Percentiles rank a stretch among this genome's conserved stretches.
phyloP scores from a whole-genome alignment of 352 stramenopile species.

The Phytophthora foliorum region DNA sequence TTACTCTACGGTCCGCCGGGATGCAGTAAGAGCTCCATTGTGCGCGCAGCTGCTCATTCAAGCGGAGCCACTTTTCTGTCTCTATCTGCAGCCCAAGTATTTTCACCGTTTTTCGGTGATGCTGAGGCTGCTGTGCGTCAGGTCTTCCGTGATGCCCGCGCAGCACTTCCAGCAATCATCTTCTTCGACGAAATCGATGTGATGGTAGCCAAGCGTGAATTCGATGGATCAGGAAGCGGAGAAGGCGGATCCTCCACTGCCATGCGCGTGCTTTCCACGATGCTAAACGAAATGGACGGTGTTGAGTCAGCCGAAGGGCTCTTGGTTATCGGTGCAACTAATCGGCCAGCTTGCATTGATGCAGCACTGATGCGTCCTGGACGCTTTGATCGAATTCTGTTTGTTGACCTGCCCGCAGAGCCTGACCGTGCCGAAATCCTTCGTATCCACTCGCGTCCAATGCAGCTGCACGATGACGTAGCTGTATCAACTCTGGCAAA shows the following conservation, averaged over 20 bases:
- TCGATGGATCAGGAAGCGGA: constrained; percentile 49
- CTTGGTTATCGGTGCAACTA: constrained; percentile 98
- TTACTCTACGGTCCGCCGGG: constrained; percentile 92
- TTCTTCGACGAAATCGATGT: constrained; percentile 94
- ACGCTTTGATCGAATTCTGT: constrained; percentile 96
- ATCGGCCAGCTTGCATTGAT: constrained; percentile 98
- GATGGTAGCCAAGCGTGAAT: constrained; percentile 85
- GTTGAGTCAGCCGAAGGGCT: constrained; percentile 95
- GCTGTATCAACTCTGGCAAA: constrained; percentile 63
- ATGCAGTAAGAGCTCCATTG: constrained; percentile 93
- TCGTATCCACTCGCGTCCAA: constrained; percentile 73
- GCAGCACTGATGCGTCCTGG: constrained; percentile 97
- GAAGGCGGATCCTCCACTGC: constrained; percentile 69
- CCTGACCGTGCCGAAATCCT: constrained; percentile 75
- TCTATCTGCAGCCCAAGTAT: constrained; percentile 88
- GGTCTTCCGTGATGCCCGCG: constrained; percentile 81
- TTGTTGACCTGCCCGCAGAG: constrained; percentile 92
- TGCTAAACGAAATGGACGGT: constrained; percentile 98
- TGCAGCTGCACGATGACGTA: constrained; percentile 75
- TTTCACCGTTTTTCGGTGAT: constrained; percentile 92
- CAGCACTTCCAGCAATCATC: constrained; percentile 90
- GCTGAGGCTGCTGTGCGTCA: constrained; percentile 86
- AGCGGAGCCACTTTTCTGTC: constrained; percentile 89
- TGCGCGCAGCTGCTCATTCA: constrained; percentile 80
- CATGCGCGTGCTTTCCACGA: constrained; percentile 96